Percentiles rank a stretch among this genome's conserved stretches.
Conservation (phyloP, 2,329 filamentous ascomycete genomes). For the Dactylella cylindrospora region DNA sequence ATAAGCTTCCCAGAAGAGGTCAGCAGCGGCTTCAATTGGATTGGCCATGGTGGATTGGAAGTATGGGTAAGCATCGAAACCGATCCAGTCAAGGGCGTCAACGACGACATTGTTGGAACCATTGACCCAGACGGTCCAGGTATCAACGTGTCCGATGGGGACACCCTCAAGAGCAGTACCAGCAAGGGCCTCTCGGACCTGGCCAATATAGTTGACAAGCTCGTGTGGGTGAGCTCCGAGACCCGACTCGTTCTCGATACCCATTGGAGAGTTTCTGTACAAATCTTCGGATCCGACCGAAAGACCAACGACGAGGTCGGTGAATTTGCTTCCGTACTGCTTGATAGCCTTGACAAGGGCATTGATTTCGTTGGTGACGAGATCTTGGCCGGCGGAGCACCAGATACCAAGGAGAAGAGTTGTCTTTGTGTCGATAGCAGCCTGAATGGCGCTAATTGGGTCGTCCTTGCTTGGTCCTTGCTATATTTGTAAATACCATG, state of each 20-base stretch:
- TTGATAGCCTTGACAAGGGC: conserved; percentile 70
- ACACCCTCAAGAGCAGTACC: conserved; percentile 62
- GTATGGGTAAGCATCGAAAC: conserved; percentile 82
- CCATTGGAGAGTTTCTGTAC: conserved; percentile 74
- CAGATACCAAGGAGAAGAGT: conserved; percentile 79
- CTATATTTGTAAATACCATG: conserved; percentile 50
- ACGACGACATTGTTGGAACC: conserved; percentile 70
- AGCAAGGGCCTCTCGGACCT: conserved; percentile 65
- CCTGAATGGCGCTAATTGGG: conserved; percentile 73
- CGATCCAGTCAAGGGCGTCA: conserved; percentile 72
- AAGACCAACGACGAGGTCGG: conserved; percentile 72
- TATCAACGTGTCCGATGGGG: conserved; percentile 81
- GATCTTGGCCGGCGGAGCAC: conserved; percentile 67
- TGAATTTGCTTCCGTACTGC: conserved; percentile 68
- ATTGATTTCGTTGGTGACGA: conserved; percentile 70
- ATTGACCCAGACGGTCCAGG: conserved; percentile 80
- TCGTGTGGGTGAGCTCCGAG: conserved; percentile 64
- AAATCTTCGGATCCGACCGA: conserved; percentile 85
- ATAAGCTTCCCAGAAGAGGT: conserved; percentile 69
- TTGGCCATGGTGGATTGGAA: conserved; percentile 72
- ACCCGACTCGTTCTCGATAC: conserved; percentile 64
- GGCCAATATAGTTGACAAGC: conserved; percentile 69
- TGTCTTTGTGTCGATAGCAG: conserved; percentile 78
- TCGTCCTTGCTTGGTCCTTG: conserved; percentile 60
- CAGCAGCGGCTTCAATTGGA: conserved; percentile 64